Evolutionary conservation across 2,329 filamentous ascomycete species (phyloP).

Genomic region (Botryotinia globosa): DNA sequence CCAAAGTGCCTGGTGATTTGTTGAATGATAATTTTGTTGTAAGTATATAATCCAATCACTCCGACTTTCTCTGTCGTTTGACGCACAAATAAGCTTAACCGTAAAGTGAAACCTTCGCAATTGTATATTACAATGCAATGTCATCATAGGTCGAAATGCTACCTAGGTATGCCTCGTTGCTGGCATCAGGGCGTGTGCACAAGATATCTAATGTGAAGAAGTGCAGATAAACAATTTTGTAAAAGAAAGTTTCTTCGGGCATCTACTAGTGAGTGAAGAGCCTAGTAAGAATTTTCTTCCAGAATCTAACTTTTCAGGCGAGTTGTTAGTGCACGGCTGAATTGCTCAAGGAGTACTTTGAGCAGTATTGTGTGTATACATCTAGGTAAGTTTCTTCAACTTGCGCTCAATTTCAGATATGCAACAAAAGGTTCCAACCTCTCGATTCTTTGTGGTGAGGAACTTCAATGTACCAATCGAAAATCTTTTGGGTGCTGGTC

Average conservation of each 20-base stretch:
- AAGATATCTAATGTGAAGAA: not conserved
- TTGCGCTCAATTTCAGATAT: slow-evolving; percentile 4
- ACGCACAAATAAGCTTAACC: not conserved
- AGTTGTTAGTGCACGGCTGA: not conserved
- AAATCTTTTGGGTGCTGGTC: not conserved
- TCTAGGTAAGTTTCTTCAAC: not conserved
- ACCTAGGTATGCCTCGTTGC: not conserved
- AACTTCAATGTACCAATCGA: not conserved
- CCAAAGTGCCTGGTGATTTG: slow-evolving; percentile 27
- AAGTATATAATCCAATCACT: not conserved
- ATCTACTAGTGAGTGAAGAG: not conserved
- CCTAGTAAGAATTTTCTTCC: not conserved
- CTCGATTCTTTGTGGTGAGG: not conserved
- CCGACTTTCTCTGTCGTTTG: not conserved
- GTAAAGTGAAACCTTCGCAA: not conserved
- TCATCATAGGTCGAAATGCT: not conserved
- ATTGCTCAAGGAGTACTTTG: not conserved
- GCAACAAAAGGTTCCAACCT: not conserved
- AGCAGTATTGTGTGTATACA: not conserved
- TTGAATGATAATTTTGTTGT: rapidly evolving
- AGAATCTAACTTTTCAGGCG: not conserved
- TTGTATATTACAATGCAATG: not conserved
- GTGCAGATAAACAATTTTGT: too few relatives aligned
- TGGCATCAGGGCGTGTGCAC: not conserved
- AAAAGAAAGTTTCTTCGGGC: not conserved